Conservation (phyloP, 805 yeast species). For the Ogataea neopini region DNA sequence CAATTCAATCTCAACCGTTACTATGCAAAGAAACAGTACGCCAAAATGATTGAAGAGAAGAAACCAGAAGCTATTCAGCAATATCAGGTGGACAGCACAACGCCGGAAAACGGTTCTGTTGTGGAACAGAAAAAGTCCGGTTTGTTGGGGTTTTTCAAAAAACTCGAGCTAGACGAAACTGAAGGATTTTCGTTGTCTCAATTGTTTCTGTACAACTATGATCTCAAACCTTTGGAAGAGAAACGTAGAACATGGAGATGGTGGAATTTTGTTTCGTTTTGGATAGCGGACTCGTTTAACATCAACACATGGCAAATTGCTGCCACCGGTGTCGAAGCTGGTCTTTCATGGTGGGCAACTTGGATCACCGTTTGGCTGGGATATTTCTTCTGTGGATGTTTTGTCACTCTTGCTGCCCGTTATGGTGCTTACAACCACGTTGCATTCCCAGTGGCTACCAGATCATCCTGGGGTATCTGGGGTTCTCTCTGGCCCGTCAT, state of each 20-base stretch:
- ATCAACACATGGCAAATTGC: constrained; percentile 92
- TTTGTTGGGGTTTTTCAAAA: neutral
- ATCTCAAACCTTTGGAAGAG: constrained; percentile 75
- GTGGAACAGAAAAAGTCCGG: neutral
- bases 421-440: constrained; percentile 80
- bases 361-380: constrained; percentile 94
- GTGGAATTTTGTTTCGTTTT: constrained; percentile 76
- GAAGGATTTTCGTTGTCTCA: constrained; percentile 51
- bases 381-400: constrained; percentile 65
- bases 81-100: constrained; percentile 1
- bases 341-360: constrained; percentile 87
- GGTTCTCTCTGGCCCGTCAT: constrained; percentile 87
- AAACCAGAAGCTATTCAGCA: neutral
- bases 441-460: constrained; percentile 78
- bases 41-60: neutral
- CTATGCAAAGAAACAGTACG: too few relatives aligned
- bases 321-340: constrained; percentile 75
- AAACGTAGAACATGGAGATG: constrained; percentile 79
- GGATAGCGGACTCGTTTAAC: constrained; percentile 91
- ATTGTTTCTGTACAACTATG: constrained; percentile 69
- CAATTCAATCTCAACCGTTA: too few relatives aligned
- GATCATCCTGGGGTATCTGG: constrained; percentile 84
- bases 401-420: constrained; percentile 71
- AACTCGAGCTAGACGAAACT: constrained; percentile 31
- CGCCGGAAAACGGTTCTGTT: constrained; percentile 2